Percentiles rank a stretch among this genome's conserved stretches.
Conservation (phyloP, 805 yeast species). For the Maudiozyma pseudohumilis region DNA sequence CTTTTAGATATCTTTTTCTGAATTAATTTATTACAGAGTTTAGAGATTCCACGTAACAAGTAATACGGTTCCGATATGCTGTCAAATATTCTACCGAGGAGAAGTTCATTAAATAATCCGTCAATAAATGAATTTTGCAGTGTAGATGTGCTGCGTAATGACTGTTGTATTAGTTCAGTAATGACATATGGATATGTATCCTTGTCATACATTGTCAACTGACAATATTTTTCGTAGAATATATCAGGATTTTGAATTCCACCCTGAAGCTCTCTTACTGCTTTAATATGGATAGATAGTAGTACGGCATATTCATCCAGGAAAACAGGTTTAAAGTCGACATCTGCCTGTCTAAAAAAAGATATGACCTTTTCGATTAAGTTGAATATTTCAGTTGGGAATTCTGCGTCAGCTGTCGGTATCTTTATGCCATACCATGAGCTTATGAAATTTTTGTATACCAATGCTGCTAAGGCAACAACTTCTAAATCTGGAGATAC, state of each 20-base stretch:
- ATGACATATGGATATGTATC: slow-evolving; percentile 15
- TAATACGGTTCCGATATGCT: slow-evolving; percentile 22
- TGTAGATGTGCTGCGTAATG: slow-evolving; percentile 10
- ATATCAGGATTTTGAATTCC: not conserved
- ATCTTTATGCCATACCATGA: slow-evolving; percentile 28
- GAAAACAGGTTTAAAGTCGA: slow-evolving; percentile 5
- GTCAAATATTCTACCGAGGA: slow-evolving; percentile 19
- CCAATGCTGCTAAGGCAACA: slow-evolving; percentile 19
- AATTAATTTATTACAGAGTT: slow-evolving; percentile 6
- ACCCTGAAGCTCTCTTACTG: not conserved
- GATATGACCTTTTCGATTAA: slow-evolving; percentile 8
- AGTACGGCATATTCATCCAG: slow-evolving; percentile 23
- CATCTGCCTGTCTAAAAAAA: slow-evolving; percentile 8
- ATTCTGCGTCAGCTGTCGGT: slow-evolving; percentile 18
- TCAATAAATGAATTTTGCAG: slow-evolving; percentile 19
- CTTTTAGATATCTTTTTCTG: not conserved
- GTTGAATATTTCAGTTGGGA: slow-evolving; percentile 12
- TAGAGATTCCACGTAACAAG: slow-evolving; percentile 13
- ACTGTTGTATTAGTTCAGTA: slow-evolving; percentile 7
- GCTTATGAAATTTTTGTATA: slow-evolving; percentile 19
- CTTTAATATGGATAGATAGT: slow-evolving; percentile 14
- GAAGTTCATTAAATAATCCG: slow-evolving; percentile 15
- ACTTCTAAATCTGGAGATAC: slow-evolving; percentile 11
- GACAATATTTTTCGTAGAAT: slow-evolving; percentile 8
- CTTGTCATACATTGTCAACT: slow-evolving; percentile 7